These are phyloP conservation scores for Curvularia sp. DNA, from an alignment of 2,329 filamentous ascomycete species.

Conservation along the genomic window DNA sequence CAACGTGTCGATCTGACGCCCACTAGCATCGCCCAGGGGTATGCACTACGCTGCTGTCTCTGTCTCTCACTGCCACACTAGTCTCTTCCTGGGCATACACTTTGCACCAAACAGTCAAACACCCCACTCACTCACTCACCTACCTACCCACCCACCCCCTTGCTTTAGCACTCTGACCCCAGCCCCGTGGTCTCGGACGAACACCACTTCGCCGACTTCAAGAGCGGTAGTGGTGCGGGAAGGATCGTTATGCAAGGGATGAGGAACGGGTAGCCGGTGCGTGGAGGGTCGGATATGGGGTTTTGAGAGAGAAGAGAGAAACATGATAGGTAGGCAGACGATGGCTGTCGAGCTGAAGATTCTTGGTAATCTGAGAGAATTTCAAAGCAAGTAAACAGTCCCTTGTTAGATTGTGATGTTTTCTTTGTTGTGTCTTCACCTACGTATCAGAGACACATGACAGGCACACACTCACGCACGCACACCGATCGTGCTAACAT, in stretches of 20 bases:
- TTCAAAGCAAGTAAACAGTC: no score
- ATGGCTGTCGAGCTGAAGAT: no score
- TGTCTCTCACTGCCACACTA: not conserved
- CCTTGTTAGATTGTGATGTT: no score
- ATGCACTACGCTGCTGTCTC: not conserved
- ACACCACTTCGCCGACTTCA: not conserved
- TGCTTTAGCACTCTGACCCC: not conserved
- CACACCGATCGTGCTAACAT: not conserved
- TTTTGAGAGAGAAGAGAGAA: not conserved
- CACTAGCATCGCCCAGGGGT: not conserved
- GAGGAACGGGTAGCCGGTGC: not conserved
- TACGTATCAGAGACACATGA: no score
- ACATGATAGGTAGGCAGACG: no score
- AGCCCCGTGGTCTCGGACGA: not conserved
- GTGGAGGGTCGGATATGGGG: not conserved
- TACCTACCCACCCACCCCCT: not conserved
- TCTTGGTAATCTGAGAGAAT: no score
- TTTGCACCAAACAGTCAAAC: not conserved
- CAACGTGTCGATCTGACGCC: not conserved
- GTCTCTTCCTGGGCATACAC: not conserved
- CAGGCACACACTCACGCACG: not conserved
- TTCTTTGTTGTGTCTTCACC: no score
- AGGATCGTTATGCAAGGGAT: not conserved
- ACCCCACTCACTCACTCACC: not conserved
- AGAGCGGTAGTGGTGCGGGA: not conserved